Conservation (phyloP, 83 land plant genomes). For the Picea abies region DNA sequence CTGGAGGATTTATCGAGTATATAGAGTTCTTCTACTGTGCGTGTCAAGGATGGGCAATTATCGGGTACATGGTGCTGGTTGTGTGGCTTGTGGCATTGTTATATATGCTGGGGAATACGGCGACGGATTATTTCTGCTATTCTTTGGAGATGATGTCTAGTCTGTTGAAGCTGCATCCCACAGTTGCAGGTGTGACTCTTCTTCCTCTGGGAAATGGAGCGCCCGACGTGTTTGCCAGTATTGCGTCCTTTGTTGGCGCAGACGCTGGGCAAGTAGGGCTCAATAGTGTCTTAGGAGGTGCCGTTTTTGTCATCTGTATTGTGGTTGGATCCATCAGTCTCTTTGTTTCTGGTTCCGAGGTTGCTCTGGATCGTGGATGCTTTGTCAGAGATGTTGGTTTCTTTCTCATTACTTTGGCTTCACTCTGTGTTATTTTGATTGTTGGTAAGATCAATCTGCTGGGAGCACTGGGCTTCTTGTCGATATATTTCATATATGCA, state of each 20-base stretch:
- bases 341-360: constrained; percentile 4
- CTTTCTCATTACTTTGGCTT: constrained; percentile 32
- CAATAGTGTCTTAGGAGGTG: constrained; percentile 59
- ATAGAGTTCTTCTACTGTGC: constrained; percentile 59
- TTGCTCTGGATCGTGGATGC: constrained; percentile 31
- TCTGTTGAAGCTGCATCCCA: constrained; percentile 67
- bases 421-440: constrained; percentile 35
- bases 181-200: constrained; percentile 83
- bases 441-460: constrained; percentile 41
- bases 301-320: constrained; percentile 49
- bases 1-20: constrained; percentile 63
- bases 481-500: constrained; percentile 54
- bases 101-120: constrained; percentile 77
- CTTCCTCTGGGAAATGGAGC: constrained; percentile 88
- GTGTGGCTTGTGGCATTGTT: constrained; percentile 70
- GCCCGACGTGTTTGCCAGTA: constrained; percentile 77
- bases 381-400: constrained; percentile 56
- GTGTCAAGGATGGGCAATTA: constrained; percentile 23
- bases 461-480: constrained; percentile 44
- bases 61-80: constrained; percentile 39
- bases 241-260: constrained; percentile 58
- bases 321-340: constrained; percentile 56
- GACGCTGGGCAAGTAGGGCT: constrained; percentile 50
- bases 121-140: constrained; percentile 69
- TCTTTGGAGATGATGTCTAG: constrained; percentile 64